Evolutionary conservation across 192 early-diverging fungal genomes (phyloP), one percentile per base, ranked within the genome.

Genomic region (Anaeromyces robustus): DNA sequence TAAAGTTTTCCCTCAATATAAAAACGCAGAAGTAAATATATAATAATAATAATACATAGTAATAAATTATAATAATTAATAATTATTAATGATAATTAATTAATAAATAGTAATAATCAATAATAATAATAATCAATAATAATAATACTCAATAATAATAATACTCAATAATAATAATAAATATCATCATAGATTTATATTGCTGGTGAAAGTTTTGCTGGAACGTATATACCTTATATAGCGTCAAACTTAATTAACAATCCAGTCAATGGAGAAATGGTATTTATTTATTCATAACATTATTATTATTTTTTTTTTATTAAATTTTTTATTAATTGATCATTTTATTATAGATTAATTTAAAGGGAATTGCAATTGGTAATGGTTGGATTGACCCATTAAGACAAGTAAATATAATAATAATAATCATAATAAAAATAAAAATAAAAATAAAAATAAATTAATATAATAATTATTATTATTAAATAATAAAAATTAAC

Each of bases 341-440:
- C 29, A 37, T 18, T 34, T 22, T 28, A 34, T 18, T 31, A 16
- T 31, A 89, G 81, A 87, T 89, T 77, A 86, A 89, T 78, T 77
- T 93, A 16, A 39, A 84, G 31, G 91, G 92, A 0, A 29, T 93
- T 19, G 82, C 88, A 81, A 89, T 94, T 78, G 93, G 93, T 29
- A 94, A 92, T 83, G 92, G 92, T n/a, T 94, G 93, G 93, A 87
- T 94, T 29, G 93, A 94, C 68, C 92, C 92, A 30, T 68, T 82
- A 30, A 84, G 86, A 77, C 90, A 92, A 85, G 90, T 91, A 77
- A 2, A 52, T 26, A n/a, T 78, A 52, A n/a, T n/a, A n/a, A n/a
- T n/a, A n/a, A n/a, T n/a, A n/a, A n/a, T n/a, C n/a, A n/a, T n/a
- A n/a, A n/a, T n/a, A n/a, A n/a, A n/a, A n/a, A n/a, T n/a, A n/a